Evolutionary conservation across 192 early-diverging fungal genomes (phyloP).

Genomic region (Coemansia sp.): DNA sequence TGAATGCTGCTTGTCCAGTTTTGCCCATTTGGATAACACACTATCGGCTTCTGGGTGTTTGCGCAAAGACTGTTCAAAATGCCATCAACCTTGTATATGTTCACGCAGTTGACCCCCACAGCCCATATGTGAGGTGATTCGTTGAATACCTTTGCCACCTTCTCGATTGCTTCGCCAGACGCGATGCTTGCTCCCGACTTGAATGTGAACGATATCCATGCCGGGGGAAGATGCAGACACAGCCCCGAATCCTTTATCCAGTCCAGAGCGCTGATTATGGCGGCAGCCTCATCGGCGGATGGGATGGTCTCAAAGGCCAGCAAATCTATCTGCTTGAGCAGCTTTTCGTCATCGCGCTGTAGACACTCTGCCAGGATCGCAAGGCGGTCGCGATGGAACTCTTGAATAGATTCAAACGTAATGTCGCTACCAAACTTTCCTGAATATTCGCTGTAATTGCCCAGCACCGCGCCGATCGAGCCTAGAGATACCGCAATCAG

Average conservation of each 20-base stretch:
- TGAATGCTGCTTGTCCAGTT: slow-evolving; percentile 39
- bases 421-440: slow-evolving; percentile 53
- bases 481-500: slow-evolving; percentile 61
- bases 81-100: slow-evolving; percentile 6
- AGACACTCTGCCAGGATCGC: slow-evolving; percentile 24
- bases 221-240: slow-evolving; percentile 37
- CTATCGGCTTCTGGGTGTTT: slow-evolving; percentile 21
- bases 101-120: slow-evolving; percentile 64
- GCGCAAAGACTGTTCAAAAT: slow-evolving; percentile 1
- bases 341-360: not conserved
- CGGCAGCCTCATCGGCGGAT: slow-evolving; percentile 51
- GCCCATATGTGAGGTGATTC: slow-evolving; percentile 36
- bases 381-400: slow-evolving; percentile 56
- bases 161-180: slow-evolving; percentile 51
- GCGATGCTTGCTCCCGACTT: slow-evolving; percentile 22
- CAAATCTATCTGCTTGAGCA: slow-evolving; percentile 51
- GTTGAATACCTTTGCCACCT: slow-evolving; percentile 29
- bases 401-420: slow-evolving; percentile 30
- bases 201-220: slow-evolving; percentile 62
- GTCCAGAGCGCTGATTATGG: slow-evolving; percentile 47
- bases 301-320: slow-evolving; percentile 71
- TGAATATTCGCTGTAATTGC: slow-evolving; percentile 62
- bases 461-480: slow-evolving; percentile 61
- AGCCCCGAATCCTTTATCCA: too few relatives aligned
- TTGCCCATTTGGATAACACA: slow-evolving; percentile 58